Base-by-base conservation (phyloP, 2,329 filamentous ascomycete genomes). In the Didymella keratinophila region DNA sequence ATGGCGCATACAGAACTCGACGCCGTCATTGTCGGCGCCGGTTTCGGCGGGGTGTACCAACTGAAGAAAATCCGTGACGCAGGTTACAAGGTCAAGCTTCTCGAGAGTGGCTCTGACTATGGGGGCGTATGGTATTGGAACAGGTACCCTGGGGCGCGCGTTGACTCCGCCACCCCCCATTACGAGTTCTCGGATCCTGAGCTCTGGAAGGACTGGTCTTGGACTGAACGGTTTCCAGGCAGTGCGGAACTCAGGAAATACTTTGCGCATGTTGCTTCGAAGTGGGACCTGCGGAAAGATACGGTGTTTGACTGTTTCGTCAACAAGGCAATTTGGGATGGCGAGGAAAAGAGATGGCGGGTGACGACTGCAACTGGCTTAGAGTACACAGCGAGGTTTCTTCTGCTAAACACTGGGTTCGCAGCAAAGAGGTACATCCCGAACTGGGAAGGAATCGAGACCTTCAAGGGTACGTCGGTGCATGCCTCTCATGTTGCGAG, bases 361-460 rank as follows among this genome's bases (percentile, higher is more conserved):
- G 68, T 86, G 10, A 73, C 64, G 8, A 81, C 81, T 0, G 72
- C 76, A 8, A 75, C 76, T 36, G 82, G 81, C 2, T 61, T 64
- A 14, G 65, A 34, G 1, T 78, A 77, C 16, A 77, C 71, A 10
- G 70, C 76, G n/a, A 78, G 74, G 16, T 84, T 78, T 62, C 72
- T 86, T 2, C 63, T 86, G 23, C 70, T 79, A 9, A 78, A 78
- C 10, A 79, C 79, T 1, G 84, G 84, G 0, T 81, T 82, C 46
- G 75, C 79, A 0, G 75, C 78, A 12, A 82, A 81, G 64, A 71
- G 74, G 0, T 76, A 82, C 51, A 73, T 80, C 34, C 80, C 81
- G 0, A 67, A 74, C 10, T 78, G 71, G 67, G 60, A 69, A 0
- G 81, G 80, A 1, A 59, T 78, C 7, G 54, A 72, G 1, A 37